Conservation (phyloP, 805 yeast genomes). For the Pichia heedii region DNA sequence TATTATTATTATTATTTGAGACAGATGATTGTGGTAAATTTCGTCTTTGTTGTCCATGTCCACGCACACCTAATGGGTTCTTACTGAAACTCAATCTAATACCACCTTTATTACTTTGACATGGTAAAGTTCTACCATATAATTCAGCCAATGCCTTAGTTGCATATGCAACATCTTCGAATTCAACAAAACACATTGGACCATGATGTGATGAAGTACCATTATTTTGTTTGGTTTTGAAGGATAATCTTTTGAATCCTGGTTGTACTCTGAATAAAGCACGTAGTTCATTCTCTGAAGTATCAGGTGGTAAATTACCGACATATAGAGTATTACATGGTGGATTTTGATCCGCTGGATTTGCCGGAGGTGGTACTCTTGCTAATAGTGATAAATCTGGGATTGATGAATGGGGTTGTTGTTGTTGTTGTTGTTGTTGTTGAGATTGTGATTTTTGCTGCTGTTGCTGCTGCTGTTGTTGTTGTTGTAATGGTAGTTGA, state of each 20-base stretch:
- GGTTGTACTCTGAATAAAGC: constrained; percentile 79
- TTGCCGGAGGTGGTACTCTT: constrained; percentile 84
- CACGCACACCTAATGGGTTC: constrained; percentile 95
- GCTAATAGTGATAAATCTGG: constrained; percentile 68
- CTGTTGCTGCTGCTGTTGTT: constrained; percentile 3
- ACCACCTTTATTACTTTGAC: constrained; percentile 80
- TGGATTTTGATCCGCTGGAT: constrained; percentile 98
- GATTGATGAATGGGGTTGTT: constrained; percentile 15
- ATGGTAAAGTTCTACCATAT: constrained; percentile 84
- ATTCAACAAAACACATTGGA: constrained; percentile 99
- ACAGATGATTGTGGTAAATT: constrained; percentile 9
- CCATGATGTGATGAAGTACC: constrained; percentile 54
- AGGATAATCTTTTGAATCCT: constrained; percentile 88
- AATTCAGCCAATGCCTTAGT: constrained; percentile 89
- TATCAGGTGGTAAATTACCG: constrained; percentile 95
- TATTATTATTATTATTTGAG: constrained; percentile 1
- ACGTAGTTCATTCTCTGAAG: constrained; percentile 86
- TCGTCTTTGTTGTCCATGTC: constrained; percentile 33
- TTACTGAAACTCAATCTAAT: constrained; percentile 89
- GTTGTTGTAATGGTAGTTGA: constrained; percentile 8
- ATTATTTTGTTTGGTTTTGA: constrained; percentile 58
- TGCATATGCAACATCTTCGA: constrained; percentile 91
- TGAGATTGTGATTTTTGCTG: too few relatives aligned
- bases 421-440: constrained; percentile 7
- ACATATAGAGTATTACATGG: constrained; percentile 97